Conservation (phyloP, 108 stramenopile species). For the Cylindrotheca fusiformis region DNA sequence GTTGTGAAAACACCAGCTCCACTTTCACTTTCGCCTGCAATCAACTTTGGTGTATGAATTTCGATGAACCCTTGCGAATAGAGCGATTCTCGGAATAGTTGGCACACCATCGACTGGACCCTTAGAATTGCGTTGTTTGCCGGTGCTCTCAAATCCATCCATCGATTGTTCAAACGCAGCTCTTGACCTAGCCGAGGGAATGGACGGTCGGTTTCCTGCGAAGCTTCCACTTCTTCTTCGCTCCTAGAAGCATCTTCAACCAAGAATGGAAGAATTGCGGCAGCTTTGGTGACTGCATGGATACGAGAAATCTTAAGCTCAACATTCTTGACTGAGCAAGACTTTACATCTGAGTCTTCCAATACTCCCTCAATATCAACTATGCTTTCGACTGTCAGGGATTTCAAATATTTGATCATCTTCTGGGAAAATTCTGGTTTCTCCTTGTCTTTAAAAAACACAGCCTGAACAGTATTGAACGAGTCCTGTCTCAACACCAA, state of each 20-base stretch:
- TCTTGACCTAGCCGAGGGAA: constrained; percentile 93
- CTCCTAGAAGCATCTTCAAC: constrained; percentile 94
- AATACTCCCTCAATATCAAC: constrained; percentile 90
- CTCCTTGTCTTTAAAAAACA: constrained; percentile 94
- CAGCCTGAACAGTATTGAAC: constrained; percentile 91
- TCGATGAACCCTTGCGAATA: constrained; percentile 90
- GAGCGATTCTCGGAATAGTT: constrained; percentile 89
- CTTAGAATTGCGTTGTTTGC: constrained; percentile 97
- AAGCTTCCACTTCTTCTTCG: constrained; percentile 89
- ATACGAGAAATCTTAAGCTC: constrained; percentile 84
- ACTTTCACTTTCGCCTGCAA: constrained; percentile 94
- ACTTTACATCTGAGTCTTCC: constrained; percentile 71
- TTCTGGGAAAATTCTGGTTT: constrained; percentile 77
- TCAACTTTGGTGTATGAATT: constrained; percentile 95
- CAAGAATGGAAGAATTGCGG: constrained; percentile 84
- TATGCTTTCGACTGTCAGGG: constrained; percentile 86
- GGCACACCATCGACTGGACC: constrained; percentile 88
- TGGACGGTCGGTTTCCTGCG: constrained; percentile 90
- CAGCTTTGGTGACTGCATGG: constrained; percentile 86
- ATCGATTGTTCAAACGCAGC: constrained; percentile 89
- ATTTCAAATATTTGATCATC: constrained; percentile 91
- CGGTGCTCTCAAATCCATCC: constrained; percentile 94
- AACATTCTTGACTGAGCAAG: constrained; percentile 71
- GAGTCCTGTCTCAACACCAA: constrained; percentile 91
- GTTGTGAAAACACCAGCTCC: constrained; percentile 97